Evolutionary conservation across 148 eudicot genomes (phyloP).

Genomic region (Mesembryanthemum crystallinum): DNA sequence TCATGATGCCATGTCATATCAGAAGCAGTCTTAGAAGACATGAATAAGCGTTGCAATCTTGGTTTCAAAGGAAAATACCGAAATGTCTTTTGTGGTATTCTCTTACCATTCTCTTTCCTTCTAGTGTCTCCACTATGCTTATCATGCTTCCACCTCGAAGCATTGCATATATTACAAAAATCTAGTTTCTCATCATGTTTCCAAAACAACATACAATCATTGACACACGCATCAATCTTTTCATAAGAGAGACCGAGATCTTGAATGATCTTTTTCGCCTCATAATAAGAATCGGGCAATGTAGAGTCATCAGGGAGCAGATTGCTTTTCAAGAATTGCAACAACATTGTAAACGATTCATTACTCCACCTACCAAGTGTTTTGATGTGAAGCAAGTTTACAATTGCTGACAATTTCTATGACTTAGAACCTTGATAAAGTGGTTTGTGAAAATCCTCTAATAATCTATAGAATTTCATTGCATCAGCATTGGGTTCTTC

Average conservation of each 20-base stretch:
- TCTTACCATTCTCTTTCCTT: background rate
- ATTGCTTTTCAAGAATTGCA: background rate
- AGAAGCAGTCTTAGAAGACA: slow-evolving; percentile 18
- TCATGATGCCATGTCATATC: slow-evolving; percentile 22
- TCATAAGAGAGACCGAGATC: background rate
- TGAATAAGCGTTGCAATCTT: slow-evolving; percentile 9
- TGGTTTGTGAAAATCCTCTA: background rate
- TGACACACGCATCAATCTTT: slow-evolving; percentile 10
- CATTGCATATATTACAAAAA: background rate
- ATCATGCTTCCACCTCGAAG: background rate
- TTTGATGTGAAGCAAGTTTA: background rate
- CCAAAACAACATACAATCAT: background rate
- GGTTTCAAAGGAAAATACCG: slow-evolving; percentile 8
- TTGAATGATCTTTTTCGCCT: background rate
- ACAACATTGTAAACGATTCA: background rate
- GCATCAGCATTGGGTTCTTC: no score
- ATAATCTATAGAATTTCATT: no score
- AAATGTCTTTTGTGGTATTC: background rate
- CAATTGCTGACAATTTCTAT: background rate
- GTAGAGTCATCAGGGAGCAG: background rate
- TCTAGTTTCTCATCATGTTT: background rate
- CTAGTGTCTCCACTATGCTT: background rate
- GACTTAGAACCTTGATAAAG: background rate
- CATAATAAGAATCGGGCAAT: background rate
- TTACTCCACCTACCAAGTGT: background rate